Evolutionary conservation across 116 monocot genomes (phyloP), one percentile per base, ranked within the genome.

Genomic region (Cymodocea nodosa): DNA sequence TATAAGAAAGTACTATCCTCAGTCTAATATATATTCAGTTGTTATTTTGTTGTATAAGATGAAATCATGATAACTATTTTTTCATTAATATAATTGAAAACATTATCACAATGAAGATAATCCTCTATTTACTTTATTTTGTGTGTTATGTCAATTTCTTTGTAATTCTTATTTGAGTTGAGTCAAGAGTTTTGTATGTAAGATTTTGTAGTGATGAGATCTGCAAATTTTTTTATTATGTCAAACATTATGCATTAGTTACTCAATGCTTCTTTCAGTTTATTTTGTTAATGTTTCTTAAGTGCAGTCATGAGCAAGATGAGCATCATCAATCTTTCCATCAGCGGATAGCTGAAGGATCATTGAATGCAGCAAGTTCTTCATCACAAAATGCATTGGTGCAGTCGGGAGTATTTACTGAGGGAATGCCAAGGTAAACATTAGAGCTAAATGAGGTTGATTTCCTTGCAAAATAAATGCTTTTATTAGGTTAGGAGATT

Each of bases 361-460:
- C 81, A 52, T 79, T 80, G 63, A 82, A 84, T 78, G 68, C 70
- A 50, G 68, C 77, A 62, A 76, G 75, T 60, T 76, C 70, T 49
- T 68, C 75, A 66, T 59, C 85, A 71, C 80, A 57, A 54, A 82
- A 80, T 75, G 20, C 73, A 39, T 83, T 87, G 75, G 63, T 86
- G 66, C 83, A 85, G 49, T 79, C 87, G 71, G 68, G 74, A 70
- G 78, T 83, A 53, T 80, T 79, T 71, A 64, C 80, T 8, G 94
- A 89, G 61, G 87, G 87, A 62, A 86, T 84, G 50, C 65, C 84
- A 50, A 89, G 86, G 94, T 94, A 77, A 40, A 7, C 23, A 23
- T n/a, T n/a, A 19, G 22, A 64, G 50, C 64, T 23, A 18, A 64
- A 64, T 60, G 51, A 51, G 25, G 23, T 56, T 44, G 10, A 6